Conservation (phyloP, 179 eudicot genomes). For the Silene noctiflora region DNA sequence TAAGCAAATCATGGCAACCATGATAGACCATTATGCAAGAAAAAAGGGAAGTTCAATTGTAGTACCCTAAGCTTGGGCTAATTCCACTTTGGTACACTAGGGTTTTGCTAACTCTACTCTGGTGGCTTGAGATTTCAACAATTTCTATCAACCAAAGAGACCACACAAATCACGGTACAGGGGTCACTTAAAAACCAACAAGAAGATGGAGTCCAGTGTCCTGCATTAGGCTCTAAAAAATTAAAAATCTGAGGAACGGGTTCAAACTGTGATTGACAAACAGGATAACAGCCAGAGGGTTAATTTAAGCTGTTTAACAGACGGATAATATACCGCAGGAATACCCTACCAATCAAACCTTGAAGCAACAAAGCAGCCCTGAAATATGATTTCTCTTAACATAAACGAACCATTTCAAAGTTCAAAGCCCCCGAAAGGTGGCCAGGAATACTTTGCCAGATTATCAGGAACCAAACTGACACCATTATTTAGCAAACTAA, state of each 20-base stretch:
- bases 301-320: neutral
- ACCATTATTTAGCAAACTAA: neutral
- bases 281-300: neutral
- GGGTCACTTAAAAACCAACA: neutral
- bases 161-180: neutral
- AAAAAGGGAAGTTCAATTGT: neutral
- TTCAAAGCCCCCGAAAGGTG: neutral
- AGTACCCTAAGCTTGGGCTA: neutral
- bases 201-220: neutral
- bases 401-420: neutral
- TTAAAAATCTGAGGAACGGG: neutral
- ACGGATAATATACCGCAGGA: too few species aligned
- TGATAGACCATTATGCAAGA: neutral
- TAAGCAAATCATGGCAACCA: neutral
- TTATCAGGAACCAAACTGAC: neutral
- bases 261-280: neutral
- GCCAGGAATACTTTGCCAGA: neutral
- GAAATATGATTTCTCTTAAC: neutral
- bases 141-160: neutral
- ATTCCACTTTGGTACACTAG: neutral
- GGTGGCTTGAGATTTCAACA: neutral
- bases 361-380: neutral
- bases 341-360: neutral
- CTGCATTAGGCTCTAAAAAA: neutral
- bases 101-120: neutral